Evolutionary conservation across 108 stramenopile species (phyloP).

Genomic region (Cyclostephanos tholiformis): DNA sequence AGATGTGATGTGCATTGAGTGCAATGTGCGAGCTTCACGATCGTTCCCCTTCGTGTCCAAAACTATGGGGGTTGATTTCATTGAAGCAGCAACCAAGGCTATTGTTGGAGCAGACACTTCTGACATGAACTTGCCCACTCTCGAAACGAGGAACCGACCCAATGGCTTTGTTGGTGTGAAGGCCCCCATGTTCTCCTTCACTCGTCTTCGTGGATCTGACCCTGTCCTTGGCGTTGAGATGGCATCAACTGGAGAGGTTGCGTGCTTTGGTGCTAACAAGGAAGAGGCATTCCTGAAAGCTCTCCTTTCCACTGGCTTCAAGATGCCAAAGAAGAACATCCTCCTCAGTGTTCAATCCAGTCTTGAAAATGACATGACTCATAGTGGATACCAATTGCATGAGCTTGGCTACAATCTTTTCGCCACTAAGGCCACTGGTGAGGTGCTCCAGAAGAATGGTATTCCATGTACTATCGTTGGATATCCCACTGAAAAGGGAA

Average conservation of each 20-base stretch:
- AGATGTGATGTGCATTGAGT: conserved; percentile 98
- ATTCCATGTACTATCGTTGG: conserved; percentile 82
- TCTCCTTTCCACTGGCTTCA: conserved; percentile 92
- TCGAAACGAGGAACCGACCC: conserved; percentile 87
- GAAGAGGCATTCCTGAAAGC: conserved; percentile 98
- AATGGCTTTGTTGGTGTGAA: conserved; percentile 95
- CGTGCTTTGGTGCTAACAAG: conserved; percentile 96
- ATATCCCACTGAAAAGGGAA: conserved; percentile 78
- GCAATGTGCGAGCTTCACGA: conserved; percentile 97
- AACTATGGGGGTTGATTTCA: conserved; percentile 98
- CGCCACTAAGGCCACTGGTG: conserved; percentile 89
- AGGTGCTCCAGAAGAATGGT: conserved; percentile 80
- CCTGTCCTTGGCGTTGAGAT: conserved; percentile 99
- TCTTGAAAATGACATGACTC: conserved; percentile 86
- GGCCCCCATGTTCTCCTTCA: conserved; percentile 99
- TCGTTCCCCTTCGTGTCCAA: conserved; percentile 99
- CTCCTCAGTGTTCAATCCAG: conserved; percentile 81
- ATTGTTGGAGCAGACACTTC: conserved; percentile 82
- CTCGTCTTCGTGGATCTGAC: conserved; percentile 97
- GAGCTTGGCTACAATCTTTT: conserved; percentile 90
- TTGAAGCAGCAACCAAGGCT: conserved; percentile 94
- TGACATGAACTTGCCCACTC: conserved; percentile 90
- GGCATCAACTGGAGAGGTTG: conserved; percentile 99
- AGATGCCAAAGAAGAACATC: conserved; percentile 94
- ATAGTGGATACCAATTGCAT: conserved; percentile 84